These are phyloP conservation scores for Fragaria ananassa DNA, from an alignment of 306 rosid species.

Conservation along the genomic window DNA sequence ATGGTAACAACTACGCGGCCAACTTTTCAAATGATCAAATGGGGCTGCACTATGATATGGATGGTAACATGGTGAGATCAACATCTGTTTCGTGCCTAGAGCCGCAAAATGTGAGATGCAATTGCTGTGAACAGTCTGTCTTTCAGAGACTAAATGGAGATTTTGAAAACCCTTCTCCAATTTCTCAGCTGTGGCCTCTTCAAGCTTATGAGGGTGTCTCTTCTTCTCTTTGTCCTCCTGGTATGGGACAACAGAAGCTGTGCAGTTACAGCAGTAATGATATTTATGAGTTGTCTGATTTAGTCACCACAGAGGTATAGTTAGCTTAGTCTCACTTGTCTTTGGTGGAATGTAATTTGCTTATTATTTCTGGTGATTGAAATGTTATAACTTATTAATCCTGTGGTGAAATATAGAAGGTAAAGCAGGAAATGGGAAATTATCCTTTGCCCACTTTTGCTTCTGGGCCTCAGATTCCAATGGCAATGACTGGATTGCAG, in stretches of 20 bases:
- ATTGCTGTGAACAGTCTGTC: neutral
- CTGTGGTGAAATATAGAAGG: conserved; percentile 11
- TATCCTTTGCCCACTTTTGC: conserved; percentile 19
- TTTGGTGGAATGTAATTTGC: neutral
- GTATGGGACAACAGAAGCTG: conserved; percentile 6
- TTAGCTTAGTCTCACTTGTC: neutral
- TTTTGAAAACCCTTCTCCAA: conserved; percentile 19
- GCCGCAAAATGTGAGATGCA: neutral
- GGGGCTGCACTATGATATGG: conserved; percentile 15
- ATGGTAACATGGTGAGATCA: conserved; percentile 8
- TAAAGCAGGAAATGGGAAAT: conserved; percentile 14
- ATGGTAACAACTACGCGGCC: neutral
- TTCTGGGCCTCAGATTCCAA: conserved; percentile 11
- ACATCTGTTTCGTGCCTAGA: conserved; percentile 7
- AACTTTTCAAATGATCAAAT: conserved; percentile 2
- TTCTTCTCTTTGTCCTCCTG: conserved; percentile 23
- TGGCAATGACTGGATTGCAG: conserved; percentile 5
- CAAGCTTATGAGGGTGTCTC: conserved; percentile 23
- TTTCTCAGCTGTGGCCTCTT: conserved; percentile 18
- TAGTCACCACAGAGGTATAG: conserved; percentile 20
- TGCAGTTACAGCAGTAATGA: conserved; percentile 14
- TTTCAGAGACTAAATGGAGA: conserved; percentile 13
- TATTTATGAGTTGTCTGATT: conserved; percentile 14
- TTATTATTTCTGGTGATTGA: neutral
- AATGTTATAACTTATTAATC: neutral